These are phyloP conservation scores for Yamadazyma philogaea DNA, from an alignment of 805 yeast species.

Conservation along the genomic window DNA sequence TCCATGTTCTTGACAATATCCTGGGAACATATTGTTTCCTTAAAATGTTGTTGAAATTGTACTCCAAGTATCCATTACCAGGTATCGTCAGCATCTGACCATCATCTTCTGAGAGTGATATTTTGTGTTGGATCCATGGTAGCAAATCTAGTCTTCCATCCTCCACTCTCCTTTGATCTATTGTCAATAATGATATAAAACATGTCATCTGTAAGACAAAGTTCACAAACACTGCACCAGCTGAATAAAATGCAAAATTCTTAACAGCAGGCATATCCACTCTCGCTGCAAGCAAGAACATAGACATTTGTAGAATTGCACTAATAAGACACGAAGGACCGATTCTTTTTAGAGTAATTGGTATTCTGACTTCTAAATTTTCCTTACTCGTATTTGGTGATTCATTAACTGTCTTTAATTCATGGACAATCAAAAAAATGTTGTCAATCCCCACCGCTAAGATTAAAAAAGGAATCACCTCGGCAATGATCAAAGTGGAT, in stretches of 20 bases:
- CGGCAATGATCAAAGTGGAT: constrained; percentile 90
- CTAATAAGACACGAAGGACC: constrained; percentile 87
- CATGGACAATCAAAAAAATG: constrained; percentile 82
- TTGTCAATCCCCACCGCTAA: constrained; percentile 97
- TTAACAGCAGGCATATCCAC: constrained; percentile 96
- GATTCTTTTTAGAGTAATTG: constrained; percentile 63
- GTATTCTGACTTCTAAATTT: constrained; percentile 49
- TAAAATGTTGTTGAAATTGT: constrained; percentile 35
- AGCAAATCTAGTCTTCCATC: constrained; percentile 57
- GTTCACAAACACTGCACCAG: constrained; percentile 78
- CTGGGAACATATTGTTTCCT: constrained; percentile 55
- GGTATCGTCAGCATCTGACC: neutral
- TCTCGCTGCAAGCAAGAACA: constrained; percentile 72
- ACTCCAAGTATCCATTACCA: constrained; percentile 14
- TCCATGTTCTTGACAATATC: constrained; percentile 47
- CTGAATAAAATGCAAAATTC: constrained; percentile 88
- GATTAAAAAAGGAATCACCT: constrained; percentile 90
- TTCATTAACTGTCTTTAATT: constrained; percentile 55
- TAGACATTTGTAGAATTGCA: constrained; percentile 71
- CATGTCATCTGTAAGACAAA: constrained; percentile 76
- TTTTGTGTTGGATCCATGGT: constrained; percentile 46
- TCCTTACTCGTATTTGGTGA: constrained; percentile 32
- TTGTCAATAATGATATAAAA: constrained; percentile 66
- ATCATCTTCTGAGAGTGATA: constrained; percentile 11
- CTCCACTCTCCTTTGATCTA: constrained; percentile 64